These are phyloP conservation scores for Mortierella sp. DNA, from an alignment of 371 early-diverging fungal genomes.

Conservation along the genomic window DNA sequence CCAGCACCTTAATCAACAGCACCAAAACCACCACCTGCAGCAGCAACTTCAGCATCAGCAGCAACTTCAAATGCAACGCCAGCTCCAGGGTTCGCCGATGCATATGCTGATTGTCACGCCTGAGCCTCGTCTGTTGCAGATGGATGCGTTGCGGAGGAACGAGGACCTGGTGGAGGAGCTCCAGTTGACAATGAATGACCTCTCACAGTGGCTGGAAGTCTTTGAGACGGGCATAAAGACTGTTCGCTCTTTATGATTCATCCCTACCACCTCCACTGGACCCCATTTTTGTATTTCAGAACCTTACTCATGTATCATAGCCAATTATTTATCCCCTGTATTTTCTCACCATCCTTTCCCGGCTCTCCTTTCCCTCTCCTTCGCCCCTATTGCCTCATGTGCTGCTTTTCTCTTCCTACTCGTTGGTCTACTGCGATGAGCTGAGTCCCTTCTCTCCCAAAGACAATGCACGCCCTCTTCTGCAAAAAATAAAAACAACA, in stretches of 20 bases:
- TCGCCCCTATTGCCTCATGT: neutral
- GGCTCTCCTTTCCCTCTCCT: neutral
- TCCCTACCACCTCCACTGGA: neutral
- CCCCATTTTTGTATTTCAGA: neutral
- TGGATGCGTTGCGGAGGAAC: slow-evolving; percentile 57
- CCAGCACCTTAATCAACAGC: slow-evolving; percentile 12
- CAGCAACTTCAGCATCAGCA: slow-evolving; percentile 18
- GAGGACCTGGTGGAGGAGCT: slow-evolving; percentile 58
- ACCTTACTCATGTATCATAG: neutral
- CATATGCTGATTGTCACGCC: slow-evolving; percentile 46
- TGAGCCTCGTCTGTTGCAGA: slow-evolving; percentile 50
- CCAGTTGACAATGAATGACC: slow-evolving; percentile 53
- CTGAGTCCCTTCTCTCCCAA: neutral
- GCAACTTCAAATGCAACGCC: slow-evolving; percentile 1
- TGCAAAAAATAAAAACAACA: neutral
- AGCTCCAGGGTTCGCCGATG: slow-evolving; percentile 19
- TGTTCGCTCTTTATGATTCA: slow-evolving; percentile 21
- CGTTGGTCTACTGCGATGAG: neutral
- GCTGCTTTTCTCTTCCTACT: neutral
- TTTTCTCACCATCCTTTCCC: neutral
- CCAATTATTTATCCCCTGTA: neutral
- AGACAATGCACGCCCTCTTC: too few species aligned
- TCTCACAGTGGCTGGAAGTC: slow-evolving; percentile 58
- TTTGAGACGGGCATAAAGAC: slow-evolving; percentile 57
- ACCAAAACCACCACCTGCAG: slow-evolving; percentile 11